Evolutionary conservation across 2,329 filamentous ascomycete species (phyloP).

Genomic region (Cercospora janseana): DNA sequence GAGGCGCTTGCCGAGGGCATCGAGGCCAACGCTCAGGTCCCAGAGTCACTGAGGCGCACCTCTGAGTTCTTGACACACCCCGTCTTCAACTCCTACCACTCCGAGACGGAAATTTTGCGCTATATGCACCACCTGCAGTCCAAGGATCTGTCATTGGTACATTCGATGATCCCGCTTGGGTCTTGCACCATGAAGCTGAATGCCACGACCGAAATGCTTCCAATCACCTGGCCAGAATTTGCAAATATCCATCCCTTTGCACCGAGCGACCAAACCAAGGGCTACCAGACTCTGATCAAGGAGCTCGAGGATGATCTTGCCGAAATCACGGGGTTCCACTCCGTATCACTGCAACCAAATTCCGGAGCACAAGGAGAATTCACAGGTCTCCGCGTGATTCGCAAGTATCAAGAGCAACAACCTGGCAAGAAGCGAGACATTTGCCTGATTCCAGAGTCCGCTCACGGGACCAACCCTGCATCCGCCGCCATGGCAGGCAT

Average conservation of each 20-base stretch:
- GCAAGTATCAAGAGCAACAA: slow-evolving; percentile 73
- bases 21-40: slow-evolving; percentile 44
- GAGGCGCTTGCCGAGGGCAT: slow-evolving; percentile 35
- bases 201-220: slow-evolving; percentile 87
- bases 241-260: slow-evolving; percentile 79
- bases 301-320: slow-evolving; percentile 74
- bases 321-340: slow-evolving; percentile 83
- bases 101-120: slow-evolving; percentile 87
- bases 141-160: slow-evolving; percentile 88
- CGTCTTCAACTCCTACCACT: slow-evolving; percentile 92
- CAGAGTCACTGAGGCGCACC: slow-evolving; percentile 64
- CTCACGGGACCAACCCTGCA: slow-evolving; percentile 93
- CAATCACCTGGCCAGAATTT: slow-evolving; percentile 73
- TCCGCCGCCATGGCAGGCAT: slow-evolving; percentile 95
- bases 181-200: slow-evolving; percentile 99
- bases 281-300: slow-evolving; percentile 68
- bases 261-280: slow-evolving; percentile 60
- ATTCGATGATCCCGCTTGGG: slow-evolving; percentile 96
- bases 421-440: slow-evolving; percentile 73
- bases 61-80: slow-evolving; percentile 81
- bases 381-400: slow-evolving; percentile 81
- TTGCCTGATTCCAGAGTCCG: slow-evolving; percentile 90
- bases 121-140: slow-evolving; percentile 93
- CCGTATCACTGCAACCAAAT: slow-evolving; percentile 89
- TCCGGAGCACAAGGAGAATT: slow-evolving; percentile 96